phyloP scores from a whole-genome alignment of 163 green algal genomes.

The Volvox carteri region DNA sequence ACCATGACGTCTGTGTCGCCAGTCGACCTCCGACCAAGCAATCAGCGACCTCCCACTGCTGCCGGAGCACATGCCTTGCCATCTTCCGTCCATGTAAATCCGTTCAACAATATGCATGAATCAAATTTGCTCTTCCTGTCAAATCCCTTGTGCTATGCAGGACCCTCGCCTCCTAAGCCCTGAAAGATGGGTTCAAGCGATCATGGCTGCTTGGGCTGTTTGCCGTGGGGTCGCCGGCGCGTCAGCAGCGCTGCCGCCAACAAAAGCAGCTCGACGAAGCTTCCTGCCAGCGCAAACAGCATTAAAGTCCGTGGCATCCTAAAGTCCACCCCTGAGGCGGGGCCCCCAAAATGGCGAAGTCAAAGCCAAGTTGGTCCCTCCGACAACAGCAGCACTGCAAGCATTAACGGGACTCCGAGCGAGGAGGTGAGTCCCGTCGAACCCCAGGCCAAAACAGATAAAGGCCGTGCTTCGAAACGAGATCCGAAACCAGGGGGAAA shows the following conservation, averaged over 20 bases:
- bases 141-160: no score
- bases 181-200: not conserved
- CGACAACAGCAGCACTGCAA: conserved; percentile 6
- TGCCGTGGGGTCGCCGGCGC: not conserved
- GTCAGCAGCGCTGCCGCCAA: not conserved
- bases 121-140: no score
- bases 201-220: not conserved
- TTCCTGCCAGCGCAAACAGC: not conserved
- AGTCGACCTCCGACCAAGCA: no score
- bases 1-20: no score
- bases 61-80: no score
- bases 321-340: not conserved
- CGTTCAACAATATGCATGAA: no score
- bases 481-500: no score
- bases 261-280: not conserved
- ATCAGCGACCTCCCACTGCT: no score
- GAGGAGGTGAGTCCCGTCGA: conserved; percentile 4
- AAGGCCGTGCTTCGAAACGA: no score
- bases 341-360: not conserved
- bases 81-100: no score
- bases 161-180: no score
- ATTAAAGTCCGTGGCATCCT: not conserved
- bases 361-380: conserved; percentile 1
- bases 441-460: no score
- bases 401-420: not conserved